A percentile compares a stretch with the other conserved stretches of the same genome.
phyloP scores from a whole-genome alignment of 345 rosid genomes.

The Hibiscus syriacus region DNA sequence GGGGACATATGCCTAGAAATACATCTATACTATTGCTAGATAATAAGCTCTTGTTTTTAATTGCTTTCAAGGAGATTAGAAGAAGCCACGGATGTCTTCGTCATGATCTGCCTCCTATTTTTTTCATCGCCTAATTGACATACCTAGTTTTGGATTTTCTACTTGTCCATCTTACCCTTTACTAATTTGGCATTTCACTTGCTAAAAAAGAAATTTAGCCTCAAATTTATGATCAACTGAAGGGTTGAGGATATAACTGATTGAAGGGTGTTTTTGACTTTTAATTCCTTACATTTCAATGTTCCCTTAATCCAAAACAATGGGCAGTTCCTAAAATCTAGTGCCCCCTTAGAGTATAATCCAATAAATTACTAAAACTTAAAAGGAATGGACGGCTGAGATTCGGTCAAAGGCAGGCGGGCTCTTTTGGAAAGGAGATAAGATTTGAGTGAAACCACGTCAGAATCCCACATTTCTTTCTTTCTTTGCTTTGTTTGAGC shows the following conservation, averaged over 20 bases:
- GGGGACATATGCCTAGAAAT: conserved; percentile 8
- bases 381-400: conserved; percentile 29
- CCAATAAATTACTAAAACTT: not conserved
- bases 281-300: not conserved
- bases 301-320: conserved; percentile 9
- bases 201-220: no score
- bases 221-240: no score
- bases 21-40: not conserved
- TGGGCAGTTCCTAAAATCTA: conserved; percentile 11
- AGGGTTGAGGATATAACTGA: no score
- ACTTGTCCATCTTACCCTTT: not conserved
- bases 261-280: conserved; percentile 11
- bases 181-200: not conserved
- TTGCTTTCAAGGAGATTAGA: not conserved
- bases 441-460: conserved; percentile 10
- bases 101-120: not conserved
- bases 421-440: conserved; percentile 5
- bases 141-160: not conserved
- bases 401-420: conserved; percentile 49
- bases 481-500: conserved; percentile 3
- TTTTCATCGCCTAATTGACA: not conserved
- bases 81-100: not conserved
- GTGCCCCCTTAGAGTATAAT: not conserved
- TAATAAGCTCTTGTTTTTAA: not conserved
- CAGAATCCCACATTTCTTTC: conserved; percentile 37